Evolutionary conservation across 2,329 filamentous ascomycete species (phyloP).

Genomic region (Botrytis pseudocinerea): DNA sequence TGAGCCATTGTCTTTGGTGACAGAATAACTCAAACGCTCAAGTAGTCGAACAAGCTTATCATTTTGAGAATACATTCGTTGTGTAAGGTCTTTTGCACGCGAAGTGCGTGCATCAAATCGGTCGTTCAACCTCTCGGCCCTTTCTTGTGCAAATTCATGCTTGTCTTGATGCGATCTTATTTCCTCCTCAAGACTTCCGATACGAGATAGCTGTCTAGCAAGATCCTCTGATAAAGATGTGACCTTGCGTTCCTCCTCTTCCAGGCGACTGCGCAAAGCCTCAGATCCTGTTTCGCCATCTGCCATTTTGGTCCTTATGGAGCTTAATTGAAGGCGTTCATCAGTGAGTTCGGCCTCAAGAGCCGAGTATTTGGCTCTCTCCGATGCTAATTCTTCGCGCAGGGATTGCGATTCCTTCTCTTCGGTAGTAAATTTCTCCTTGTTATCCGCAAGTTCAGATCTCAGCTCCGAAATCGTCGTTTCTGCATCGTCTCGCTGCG

Average conservation of each 20-base stretch:
- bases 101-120: slow-evolving; percentile 69
- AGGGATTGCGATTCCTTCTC: slow-evolving; percentile 55
- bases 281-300: slow-evolving; percentile 85
- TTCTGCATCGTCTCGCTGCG: slow-evolving; percentile 63
- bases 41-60: slow-evolving; percentile 80
- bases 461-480: slow-evolving; percentile 56
- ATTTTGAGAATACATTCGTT: slow-evolving; percentile 79
- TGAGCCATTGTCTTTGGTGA: slow-evolving; percentile 69
- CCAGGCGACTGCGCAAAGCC: slow-evolving; percentile 70
- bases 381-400: slow-evolving; percentile 54
- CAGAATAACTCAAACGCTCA: slow-evolving; percentile 81
- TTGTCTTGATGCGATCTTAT: slow-evolving; percentile 68
- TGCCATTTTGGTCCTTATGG: slow-evolving; percentile 69
- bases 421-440: slow-evolving; percentile 53
- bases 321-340: slow-evolving; percentile 67
- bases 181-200: slow-evolving; percentile 75
- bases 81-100: slow-evolving; percentile 80
- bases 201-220: slow-evolving; percentile 72
- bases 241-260: slow-evolving; percentile 73
- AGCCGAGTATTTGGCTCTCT: slow-evolving; percentile 55
- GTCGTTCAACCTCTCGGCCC: slow-evolving; percentile 51
- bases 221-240: slow-evolving; percentile 68
- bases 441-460: slow-evolving; percentile 55
- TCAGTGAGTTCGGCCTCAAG: slow-evolving; percentile 61
- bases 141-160: slow-evolving; percentile 54